phyloP scores from a whole-genome alignment of 2,329 filamentous ascomycete genomes.

The Chaetomium strumarium region DNA sequence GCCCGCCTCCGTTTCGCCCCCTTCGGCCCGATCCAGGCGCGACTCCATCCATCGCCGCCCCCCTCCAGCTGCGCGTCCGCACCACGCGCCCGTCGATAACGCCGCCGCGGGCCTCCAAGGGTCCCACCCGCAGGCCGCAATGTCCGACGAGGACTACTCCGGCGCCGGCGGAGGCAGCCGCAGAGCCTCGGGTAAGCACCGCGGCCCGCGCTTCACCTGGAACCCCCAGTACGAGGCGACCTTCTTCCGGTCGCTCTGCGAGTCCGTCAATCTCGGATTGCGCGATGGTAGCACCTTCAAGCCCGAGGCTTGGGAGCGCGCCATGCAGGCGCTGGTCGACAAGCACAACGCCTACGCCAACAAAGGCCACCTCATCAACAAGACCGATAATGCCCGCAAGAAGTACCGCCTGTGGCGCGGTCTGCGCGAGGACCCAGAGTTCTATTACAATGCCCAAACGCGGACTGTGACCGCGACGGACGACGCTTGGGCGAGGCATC shows the following conservation, averaged over 20 bases:
- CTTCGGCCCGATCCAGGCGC: not conserved
- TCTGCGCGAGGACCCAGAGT: conserved; percentile 51
- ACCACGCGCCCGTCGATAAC: not conserved
- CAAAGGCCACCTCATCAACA: conserved; percentile 58
- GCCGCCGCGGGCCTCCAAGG: not conserved
- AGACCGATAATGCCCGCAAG: conserved; percentile 58
- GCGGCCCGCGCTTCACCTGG: conserved; percentile 53
- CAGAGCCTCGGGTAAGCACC: conserved; percentile 25
- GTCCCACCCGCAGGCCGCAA: conserved; percentile 18
- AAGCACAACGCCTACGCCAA: conserved; percentile 52
- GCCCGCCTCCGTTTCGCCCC: conserved; percentile 11
- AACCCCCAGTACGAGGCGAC: conserved; percentile 53
- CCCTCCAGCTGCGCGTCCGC: not conserved
- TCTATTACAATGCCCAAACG: conserved; percentile 46
- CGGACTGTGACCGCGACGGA: conserved; percentile 50
- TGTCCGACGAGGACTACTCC: conserved; percentile 32
- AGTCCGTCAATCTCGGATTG: conserved; percentile 52
- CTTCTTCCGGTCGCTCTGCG: conserved; percentile 55
- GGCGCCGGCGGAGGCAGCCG: conserved; percentile 13
- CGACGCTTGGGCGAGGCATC: conserved; percentile 51
- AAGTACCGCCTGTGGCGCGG: conserved; percentile 57
- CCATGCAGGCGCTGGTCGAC: conserved; percentile 47
- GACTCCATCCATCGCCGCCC: conserved; percentile 8
- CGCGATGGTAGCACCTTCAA: conserved; percentile 57
- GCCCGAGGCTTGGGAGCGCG: conserved; percentile 55